A percentile compares a stretch with the other conserved stretches of the same genome.
phyloP scores from a whole-genome alignment of 306 rosid species.

The Oemleria cerasiformis region DNA sequence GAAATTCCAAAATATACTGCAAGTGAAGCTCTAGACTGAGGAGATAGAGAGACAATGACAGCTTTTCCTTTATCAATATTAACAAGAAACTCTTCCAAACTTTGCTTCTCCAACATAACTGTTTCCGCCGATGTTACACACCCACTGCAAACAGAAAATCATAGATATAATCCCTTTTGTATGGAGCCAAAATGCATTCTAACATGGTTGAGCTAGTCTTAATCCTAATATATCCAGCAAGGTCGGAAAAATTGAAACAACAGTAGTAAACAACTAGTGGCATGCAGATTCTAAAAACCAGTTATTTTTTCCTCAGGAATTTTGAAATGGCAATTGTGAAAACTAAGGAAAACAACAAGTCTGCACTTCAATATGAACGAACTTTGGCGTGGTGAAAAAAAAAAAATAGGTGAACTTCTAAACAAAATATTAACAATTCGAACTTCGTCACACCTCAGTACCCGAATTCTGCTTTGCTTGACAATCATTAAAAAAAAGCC shows the following conservation, averaged over 20 bases:
- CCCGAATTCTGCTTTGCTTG: not conserved
- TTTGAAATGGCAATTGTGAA: not conserved
- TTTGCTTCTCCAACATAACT: constrained; percentile 94
- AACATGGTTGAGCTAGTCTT: not conserved
- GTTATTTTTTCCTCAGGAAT: not conserved
- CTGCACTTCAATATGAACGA: not conserved
- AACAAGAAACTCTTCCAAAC: constrained; percentile 84
- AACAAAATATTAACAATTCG: not conserved
- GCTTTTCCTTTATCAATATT: constrained; percentile 60
- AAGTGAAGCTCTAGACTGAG: constrained; percentile 93
- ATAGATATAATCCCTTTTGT: not conserved
- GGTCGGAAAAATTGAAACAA: not conserved
- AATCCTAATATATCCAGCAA: not conserved
- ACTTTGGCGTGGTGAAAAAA: not conserved
- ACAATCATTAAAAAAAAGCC: not conserved
- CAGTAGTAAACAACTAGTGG: too few relatives aligned
- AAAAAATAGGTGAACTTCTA: not conserved
- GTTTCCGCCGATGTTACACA: constrained; percentile 96
- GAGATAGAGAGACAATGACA: constrained; percentile 79
- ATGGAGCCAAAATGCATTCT: not conserved
- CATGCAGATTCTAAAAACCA: not conserved
- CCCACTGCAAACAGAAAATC: constrained; percentile 60
- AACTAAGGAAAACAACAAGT: not conserved
- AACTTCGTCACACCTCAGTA: not conserved
- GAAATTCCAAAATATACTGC: constrained; percentile 85